phyloP scores from a whole-genome alignment of 2,329 filamentous ascomycete genomes.

The Ophidiomyces ophidiicola region DNA sequence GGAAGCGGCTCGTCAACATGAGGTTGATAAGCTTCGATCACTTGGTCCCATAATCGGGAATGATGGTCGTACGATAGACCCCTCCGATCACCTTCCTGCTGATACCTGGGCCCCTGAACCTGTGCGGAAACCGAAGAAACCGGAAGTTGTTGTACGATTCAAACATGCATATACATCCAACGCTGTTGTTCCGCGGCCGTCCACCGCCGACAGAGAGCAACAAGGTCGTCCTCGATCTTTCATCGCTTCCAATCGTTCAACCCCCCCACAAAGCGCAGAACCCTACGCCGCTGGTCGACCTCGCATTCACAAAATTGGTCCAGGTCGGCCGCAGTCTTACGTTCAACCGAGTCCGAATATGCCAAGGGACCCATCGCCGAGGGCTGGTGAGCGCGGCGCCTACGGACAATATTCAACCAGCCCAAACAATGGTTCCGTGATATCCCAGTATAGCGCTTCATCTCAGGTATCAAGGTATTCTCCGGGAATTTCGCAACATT shows the following conservation, averaged over 20 bases:
- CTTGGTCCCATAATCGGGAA: conserved; percentile 50
- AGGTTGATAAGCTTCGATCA: conserved; percentile 31
- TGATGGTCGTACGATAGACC: conserved; percentile 53
- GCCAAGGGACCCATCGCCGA: conserved; percentile 15
- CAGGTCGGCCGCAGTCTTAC: conserved; percentile 14
- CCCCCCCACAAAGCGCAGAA: conserved; percentile 1
- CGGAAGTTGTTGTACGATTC: conserved; percentile 38
- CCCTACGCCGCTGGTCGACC: neutral
- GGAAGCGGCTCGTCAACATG: conserved; percentile 28
- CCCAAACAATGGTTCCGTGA: conserved; percentile 3
- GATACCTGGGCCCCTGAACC: conserved; percentile 57
- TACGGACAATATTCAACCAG: conserved; percentile 3
- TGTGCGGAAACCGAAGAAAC: conserved; percentile 43
- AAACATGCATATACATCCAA: conserved; percentile 26
- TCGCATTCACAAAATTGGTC: conserved; percentile 11
- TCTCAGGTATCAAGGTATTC: conserved; percentile 23
- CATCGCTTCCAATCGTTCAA: conserved; percentile 22
- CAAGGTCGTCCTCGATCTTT: conserved; percentile 21
- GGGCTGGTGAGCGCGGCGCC: neutral
- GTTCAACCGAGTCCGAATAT: conserved; percentile 16
- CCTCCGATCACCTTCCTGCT: conserved; percentile 52
- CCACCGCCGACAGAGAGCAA: conserved; percentile 14
- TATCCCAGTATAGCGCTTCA: conserved; percentile 9
- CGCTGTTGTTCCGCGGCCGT: conserved; percentile 18
- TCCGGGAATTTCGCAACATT: conserved; percentile 22